Conservation (phyloP, 352 stramenopile genomes). For the Phytopythium vexans region DNA sequence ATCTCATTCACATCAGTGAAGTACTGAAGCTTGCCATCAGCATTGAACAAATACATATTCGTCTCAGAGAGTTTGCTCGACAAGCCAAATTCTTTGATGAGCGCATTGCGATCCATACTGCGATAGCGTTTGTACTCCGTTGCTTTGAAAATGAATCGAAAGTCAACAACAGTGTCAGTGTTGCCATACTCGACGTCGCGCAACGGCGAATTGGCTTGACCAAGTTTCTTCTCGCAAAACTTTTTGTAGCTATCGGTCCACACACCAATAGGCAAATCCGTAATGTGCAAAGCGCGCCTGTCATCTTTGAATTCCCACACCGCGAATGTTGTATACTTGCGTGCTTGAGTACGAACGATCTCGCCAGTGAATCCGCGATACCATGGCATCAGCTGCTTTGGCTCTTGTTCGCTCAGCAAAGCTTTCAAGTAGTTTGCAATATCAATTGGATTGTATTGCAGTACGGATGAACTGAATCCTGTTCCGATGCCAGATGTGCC, state of each 20-base stretch:
- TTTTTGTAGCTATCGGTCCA: constrained; percentile 5
- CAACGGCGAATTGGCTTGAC: not conserved
- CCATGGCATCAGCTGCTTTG: constrained; percentile 1
- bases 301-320: not conserved
- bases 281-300: not conserved
- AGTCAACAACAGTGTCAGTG: constrained; percentile 3
- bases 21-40: constrained; percentile 1
- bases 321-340: constrained; percentile 1
- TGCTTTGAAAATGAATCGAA: constrained; percentile 5
- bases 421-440: not conserved
- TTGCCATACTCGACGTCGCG: constrained; percentile 2
- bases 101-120: not conserved
- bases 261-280: constrained; percentile 1
- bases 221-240: constrained; percentile 1
- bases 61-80: not conserved
- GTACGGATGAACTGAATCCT: constrained; percentile 1
- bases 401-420: not conserved
- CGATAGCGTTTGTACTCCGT: not conserved
- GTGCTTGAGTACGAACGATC: not conserved
- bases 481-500: constrained; percentile 4
- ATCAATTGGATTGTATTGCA: constrained; percentile 6
- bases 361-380: constrained; percentile 1
- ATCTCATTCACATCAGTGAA: not conserved
- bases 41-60: constrained; percentile 9
- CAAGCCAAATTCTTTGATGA: constrained; percentile 1